A percentile compares a stretch with the other conserved stretches of the same genome.
These are phyloP conservation scores for Fragaria vesca DNA, from an alignment of 306 rosid genomes.

Conservation along the genomic window DNA sequence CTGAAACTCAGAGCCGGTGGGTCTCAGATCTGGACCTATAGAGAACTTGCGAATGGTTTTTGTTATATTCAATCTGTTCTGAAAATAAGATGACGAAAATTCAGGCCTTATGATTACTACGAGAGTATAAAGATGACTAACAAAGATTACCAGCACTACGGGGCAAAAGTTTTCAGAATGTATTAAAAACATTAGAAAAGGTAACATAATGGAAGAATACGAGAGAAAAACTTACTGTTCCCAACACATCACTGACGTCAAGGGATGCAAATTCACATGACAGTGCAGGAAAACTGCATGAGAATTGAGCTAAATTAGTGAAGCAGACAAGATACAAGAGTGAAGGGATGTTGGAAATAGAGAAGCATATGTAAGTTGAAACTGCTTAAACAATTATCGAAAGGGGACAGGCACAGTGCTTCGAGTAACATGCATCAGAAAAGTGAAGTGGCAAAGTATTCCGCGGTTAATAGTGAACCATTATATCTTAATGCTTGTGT, in stretches of 20 bases:
- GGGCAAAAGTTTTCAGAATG: not conserved
- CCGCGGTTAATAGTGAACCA: not conserved
- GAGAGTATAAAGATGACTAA: conserved; percentile 1
- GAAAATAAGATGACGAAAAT: conserved; percentile 42
- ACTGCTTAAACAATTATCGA: not conserved
- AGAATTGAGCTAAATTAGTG: conserved; percentile 30
- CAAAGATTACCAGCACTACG: not conserved
- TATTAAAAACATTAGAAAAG: not conserved
- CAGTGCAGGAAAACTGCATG: conserved; percentile 85
- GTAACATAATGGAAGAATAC: conserved; percentile 18
- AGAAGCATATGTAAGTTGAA: conserved; percentile 1
- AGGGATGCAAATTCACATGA: conserved; percentile 97
- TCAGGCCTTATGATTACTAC: conserved; percentile 29
- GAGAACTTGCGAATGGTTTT: conserved; percentile 87
- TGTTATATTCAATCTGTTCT: conserved; percentile 95
- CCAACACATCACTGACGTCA: conserved; percentile 85
- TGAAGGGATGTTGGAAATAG: not conserved
- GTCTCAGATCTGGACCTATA: conserved; percentile 66
- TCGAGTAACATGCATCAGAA: not conserved
- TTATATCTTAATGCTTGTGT: not conserved
- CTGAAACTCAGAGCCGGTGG: conserved; percentile 84
- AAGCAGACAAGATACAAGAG: conserved; percentile 5
- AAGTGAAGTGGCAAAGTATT: not conserved
- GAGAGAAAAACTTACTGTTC: conserved; percentile 85
- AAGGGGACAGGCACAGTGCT: not conserved